Evolutionary conservation across 2,329 filamentous ascomycete genomes (phyloP), one percentile per base, ranked within the genome.

Genomic region (Cercospora janseana): DNA sequence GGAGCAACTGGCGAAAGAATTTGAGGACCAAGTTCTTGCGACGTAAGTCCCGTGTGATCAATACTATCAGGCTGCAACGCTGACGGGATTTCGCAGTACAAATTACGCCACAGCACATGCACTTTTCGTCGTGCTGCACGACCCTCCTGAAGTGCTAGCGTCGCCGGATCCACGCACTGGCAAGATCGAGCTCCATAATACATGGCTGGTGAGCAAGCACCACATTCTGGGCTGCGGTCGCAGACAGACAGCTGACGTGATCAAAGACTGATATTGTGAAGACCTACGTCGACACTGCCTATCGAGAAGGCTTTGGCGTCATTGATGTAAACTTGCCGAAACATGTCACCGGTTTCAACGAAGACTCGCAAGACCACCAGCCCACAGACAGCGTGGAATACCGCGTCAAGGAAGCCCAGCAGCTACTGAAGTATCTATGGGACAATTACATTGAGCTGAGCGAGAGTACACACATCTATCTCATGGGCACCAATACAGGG

Each of bases 311-410:
- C 12, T 95, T 92, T 63, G 88, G 83, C 1, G 82, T 97, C 16
- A 86, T 98, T 61, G 93, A 98, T 66, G 81, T 95, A 51, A 97
- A 97, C 58, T 79, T 98, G 2, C 92, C 92, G 0, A 85, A 85
- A 57, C 82, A 90, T 61, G 76, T 91, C 41, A 84, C 85, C 1
- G 77, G 79, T 15, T 75, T 81, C 31, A 68, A 47, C 16, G 34
- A 65, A 57, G 68, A 70, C 35, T 53, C 64, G 15, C 63, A 65
- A 12, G 62, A 63, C 12, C 69, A 71, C 48, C 52, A 71, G 58
- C 59, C 70, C 65, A 47, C 80, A 81, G 67, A 83, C 81, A 53
- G 62, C 15, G 52, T 63, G 10, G 66, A 68, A 21, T 54, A 58
- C 44, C 67, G 72, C 26, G 66, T 64, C 6, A 67, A 67, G 18